phyloP scores from a whole-genome alignment of 2,329 filamentous ascomycete genomes.

The Diaporthe velutina region DNA sequence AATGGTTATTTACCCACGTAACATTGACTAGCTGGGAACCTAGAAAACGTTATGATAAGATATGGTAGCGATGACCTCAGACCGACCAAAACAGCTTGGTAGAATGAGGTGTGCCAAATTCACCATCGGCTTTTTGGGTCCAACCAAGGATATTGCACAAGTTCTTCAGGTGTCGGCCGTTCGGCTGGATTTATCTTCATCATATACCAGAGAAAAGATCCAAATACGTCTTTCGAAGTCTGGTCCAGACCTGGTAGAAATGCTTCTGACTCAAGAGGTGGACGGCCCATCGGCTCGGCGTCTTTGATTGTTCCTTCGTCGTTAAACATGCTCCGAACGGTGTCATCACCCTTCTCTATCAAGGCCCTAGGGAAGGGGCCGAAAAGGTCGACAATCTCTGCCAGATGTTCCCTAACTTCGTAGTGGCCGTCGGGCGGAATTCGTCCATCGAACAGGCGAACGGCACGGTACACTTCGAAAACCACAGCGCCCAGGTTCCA shows the following conservation, averaged over 20 bases:
- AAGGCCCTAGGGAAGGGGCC: conserved; percentile 15
- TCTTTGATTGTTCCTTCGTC: conserved; percentile 7
- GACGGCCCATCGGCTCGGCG: background rate
- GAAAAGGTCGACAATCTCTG: conserved; percentile 14
- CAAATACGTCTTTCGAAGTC: background rate
- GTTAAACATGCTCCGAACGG: conserved; percentile 4
- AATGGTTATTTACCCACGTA: too few species aligned
- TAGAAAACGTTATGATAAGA: background rate
- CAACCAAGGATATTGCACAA: background rate
- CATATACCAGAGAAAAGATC: conserved; percentile 1
- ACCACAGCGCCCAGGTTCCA: conserved; percentile 45
- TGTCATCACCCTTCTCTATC: conserved; percentile 12
- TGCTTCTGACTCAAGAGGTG: conserved; percentile 4
- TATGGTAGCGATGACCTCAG: background rate
- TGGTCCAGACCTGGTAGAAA: conserved; percentile 11
- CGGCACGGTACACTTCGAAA: conserved; percentile 34
- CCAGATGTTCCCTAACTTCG: conserved; percentile 17
- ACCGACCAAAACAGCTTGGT: background rate
- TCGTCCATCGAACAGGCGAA: conserved; percentile 15
- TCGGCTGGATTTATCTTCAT: conserved; percentile 2
- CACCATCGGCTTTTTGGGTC: background rate
- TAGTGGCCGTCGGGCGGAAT: background rate
- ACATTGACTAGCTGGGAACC: too few species aligned
- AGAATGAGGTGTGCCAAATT: background rate
- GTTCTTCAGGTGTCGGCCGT: background rate